Conservation (phyloP, 495 filamentous ascomycete genomes). For the Haplographium delicatum region DNA sequence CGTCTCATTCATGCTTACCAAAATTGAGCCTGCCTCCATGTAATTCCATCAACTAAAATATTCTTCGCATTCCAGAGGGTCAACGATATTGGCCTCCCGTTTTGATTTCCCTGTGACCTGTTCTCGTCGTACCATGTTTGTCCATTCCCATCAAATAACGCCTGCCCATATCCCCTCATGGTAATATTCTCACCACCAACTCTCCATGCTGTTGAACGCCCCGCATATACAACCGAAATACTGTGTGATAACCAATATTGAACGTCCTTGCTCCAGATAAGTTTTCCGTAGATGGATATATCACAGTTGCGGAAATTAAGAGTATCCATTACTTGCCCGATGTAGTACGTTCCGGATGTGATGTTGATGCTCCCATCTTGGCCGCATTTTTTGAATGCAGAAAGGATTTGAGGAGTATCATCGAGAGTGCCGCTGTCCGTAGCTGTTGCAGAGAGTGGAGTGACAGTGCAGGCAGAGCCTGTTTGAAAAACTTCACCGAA, state of each 20-base stretch:
- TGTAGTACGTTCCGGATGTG: constrained; percentile 31
- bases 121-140: constrained; percentile 39
- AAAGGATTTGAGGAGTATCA: constrained; percentile 36
- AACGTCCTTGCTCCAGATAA: constrained; percentile 37
- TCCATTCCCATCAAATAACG: constrained; percentile 42
- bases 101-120: constrained; percentile 34
- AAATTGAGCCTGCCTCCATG: constrained; percentile 39
- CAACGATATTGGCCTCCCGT: constrained; percentile 40
- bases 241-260: constrained; percentile 40
- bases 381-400: constrained; percentile 38
- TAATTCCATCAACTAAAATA: constrained; percentile 31
- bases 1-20: constrained; percentile 29
- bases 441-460: not conserved
- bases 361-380: constrained; percentile 36
- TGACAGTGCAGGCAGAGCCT: constrained; percentile 8
- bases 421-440: constrained; percentile 13
- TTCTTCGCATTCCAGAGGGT: constrained; percentile 36
- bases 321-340: constrained; percentile 39
- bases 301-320: constrained; percentile 36
- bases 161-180: constrained; percentile 33
- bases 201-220: constrained; percentile 41
- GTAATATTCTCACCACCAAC: constrained; percentile 40
- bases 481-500: too few species aligned
- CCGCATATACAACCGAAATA: constrained; percentile 38
- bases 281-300: constrained; percentile 32